Percentiles rank a stretch among this genome's conserved stretches.
Conservation (phyloP, 2,329 filamentous ascomycete species). For the Aciculosporium take region DNA sequence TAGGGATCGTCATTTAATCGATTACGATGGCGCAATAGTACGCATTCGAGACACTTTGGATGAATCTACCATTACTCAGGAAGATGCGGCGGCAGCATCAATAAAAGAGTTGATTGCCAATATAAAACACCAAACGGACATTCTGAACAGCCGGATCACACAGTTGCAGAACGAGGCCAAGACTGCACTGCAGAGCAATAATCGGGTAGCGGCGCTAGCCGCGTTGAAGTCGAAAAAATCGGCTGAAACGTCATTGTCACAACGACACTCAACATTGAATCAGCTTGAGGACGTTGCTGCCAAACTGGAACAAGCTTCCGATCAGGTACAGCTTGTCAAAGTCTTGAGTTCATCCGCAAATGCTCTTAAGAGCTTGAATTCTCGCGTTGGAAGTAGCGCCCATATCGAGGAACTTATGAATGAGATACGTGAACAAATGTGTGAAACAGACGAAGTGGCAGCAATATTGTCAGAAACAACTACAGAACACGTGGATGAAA, state of each 20-base stretch:
- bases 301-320: constrained; percentile 74
- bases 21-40: constrained; percentile 53
- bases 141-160: constrained; percentile 52
- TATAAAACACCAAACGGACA: constrained; percentile 56
- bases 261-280: constrained; percentile 56
- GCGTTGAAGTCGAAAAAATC: constrained; percentile 73
- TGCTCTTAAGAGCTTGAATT: constrained; percentile 60
- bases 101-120: constrained; percentile 66
- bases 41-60: constrained; percentile 51
- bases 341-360: constrained; percentile 68
- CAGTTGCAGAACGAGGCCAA: constrained; percentile 52
- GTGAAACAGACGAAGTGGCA: constrained; percentile 67
- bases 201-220: constrained; percentile 59
- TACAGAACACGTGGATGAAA: constrained; percentile 51
- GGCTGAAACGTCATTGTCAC: constrained; percentile 57
- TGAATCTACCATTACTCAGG: constrained; percentile 45
- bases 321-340: constrained; percentile 69
- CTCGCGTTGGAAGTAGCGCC: constrained; percentile 61
- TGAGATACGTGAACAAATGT: constrained; percentile 64
- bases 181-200: constrained; percentile 56
- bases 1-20: constrained; percentile 47
- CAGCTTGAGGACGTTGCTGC: constrained; percentile 73
- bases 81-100: constrained; percentile 71
- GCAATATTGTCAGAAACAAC: constrained; percentile 55
- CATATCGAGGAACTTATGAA: constrained; percentile 65